These are phyloP conservation scores for Zygotorulaspora mrakii DNA, from an alignment of 1,139 yeast species.

Conservation along the genomic window DNA sequence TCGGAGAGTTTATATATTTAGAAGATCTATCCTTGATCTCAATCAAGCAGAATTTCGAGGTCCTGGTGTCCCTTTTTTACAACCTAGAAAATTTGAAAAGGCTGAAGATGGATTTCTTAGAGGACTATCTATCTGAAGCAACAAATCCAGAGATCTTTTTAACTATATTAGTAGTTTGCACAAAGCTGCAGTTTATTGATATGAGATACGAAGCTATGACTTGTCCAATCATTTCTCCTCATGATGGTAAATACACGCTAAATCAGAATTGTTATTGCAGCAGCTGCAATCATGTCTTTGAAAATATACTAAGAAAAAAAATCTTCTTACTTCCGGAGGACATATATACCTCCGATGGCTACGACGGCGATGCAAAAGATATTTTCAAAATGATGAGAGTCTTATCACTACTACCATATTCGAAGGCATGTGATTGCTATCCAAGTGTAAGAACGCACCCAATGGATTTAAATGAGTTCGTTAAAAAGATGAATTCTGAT, in stretches of 20 bases:
- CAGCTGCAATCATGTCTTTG: constrained; percentile 32
- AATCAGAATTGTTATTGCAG: constrained; percentile 37
- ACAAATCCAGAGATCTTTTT: constrained; percentile 36
- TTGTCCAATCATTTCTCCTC: constrained; percentile 33
- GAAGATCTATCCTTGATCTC: constrained; percentile 42
- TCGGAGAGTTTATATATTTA: constrained; percentile 36
- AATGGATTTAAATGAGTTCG: constrained; percentile 37
- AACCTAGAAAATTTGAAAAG: constrained; percentile 36
- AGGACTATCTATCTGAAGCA: constrained; percentile 36
- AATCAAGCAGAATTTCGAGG: constrained; percentile 35
- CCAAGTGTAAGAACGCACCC: constrained; percentile 43
- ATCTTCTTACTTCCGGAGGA: constrained; percentile 35
- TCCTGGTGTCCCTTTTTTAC: constrained; percentile 34
- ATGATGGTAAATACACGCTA: constrained; percentile 29
- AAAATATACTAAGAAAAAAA: constrained; percentile 34
- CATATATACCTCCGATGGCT: constrained; percentile 30
- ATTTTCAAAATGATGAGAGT: constrained; percentile 38
- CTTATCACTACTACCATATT: constrained; percentile 39
- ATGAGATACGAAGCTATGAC: constrained; percentile 39
- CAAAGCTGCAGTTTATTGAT: constrained; percentile 39
- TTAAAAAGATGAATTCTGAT: constrained; percentile 35
- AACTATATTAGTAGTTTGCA: constrained; percentile 36
- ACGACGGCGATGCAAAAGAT: constrained; percentile 36
- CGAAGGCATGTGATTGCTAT: constrained; percentile 41
- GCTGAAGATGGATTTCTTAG: constrained; percentile 41